Evolutionary conservation across 192 early-diverging fungal genomes (phyloP).

Genomic region (Gonapodya prolifera): DNA sequence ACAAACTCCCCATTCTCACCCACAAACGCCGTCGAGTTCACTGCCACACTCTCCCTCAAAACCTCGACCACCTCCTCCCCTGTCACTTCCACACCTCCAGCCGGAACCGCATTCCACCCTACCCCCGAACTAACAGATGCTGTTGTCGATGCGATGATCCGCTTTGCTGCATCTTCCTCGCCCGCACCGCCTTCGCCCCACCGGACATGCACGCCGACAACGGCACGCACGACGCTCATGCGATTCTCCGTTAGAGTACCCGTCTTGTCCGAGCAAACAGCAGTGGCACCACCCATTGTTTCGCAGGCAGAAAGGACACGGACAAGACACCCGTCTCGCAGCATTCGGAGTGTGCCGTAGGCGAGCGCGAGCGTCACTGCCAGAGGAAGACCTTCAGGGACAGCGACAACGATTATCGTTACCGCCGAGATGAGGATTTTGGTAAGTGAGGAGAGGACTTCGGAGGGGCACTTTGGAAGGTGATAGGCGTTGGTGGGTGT

Average conservation of each 20-base stretch:
- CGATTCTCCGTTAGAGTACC: slow-evolving; percentile 75
- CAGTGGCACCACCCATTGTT: slow-evolving; percentile 72
- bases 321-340: slow-evolving; percentile 68
- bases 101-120: too few relatives aligned
- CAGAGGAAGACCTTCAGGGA: slow-evolving; percentile 80
- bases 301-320: slow-evolving; percentile 67
- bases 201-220: slow-evolving; percentile 19
- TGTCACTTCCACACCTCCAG: too few relatives aligned
- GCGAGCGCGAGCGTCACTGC: slow-evolving; percentile 77
- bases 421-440: slow-evolving; percentile 68
- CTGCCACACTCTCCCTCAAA: slow-evolving; percentile 45
- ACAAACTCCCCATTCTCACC: slow-evolving; percentile 48
- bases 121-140: neutral
- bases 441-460: neutral
- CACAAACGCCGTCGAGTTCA: slow-evolving; percentile 70
- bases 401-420: slow-evolving; percentile 68
- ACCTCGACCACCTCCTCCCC: neutral
- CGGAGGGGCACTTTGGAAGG: neutral
- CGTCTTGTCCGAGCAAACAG: slow-evolving; percentile 80
- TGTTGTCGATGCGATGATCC: neutral
- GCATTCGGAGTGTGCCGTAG: slow-evolving; percentile 70
- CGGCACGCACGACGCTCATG: slow-evolving; percentile 64
- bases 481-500: too few relatives aligned
- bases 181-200: too few relatives aligned
- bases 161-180: neutral